Evolutionary conservation across 192 early-diverging fungal genomes (phyloP).

Genomic region (Paraglomus brasilianum): DNA sequence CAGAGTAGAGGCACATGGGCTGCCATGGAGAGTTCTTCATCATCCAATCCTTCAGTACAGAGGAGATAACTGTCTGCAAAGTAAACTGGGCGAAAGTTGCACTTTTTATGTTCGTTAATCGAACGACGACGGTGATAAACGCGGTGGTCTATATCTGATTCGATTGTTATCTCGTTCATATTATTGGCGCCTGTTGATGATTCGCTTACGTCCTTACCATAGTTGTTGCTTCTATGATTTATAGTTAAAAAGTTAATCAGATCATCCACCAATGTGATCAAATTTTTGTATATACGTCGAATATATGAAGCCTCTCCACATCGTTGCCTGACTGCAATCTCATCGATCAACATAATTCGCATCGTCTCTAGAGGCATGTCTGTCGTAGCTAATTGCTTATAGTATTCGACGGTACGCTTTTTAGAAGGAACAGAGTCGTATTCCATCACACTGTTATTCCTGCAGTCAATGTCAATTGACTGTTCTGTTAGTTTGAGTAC

Average conservation of each 20-base stretch:
- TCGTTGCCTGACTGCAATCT: not conserved
- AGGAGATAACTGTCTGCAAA: not conserved
- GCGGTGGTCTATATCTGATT: no score
- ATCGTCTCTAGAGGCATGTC: not conserved
- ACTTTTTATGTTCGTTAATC: no score
- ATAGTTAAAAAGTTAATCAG: not conserved
- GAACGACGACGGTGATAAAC: no score
- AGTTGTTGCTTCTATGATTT: not conserved
- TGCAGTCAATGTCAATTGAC: not conserved
- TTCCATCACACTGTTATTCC: not conserved
- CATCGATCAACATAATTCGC: not conserved
- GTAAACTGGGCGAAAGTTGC: not conserved
- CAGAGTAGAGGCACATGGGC: conserved; percentile 4
- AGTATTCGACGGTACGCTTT: not conserved
- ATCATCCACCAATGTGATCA: conserved; percentile 18
- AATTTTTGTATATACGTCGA: conserved; percentile 3
- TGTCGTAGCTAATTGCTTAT: not conserved
- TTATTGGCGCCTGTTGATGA: no score
- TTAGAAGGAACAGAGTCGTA: no score
- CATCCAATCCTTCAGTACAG: not conserved
- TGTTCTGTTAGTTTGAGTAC: not conserved
- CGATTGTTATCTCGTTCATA: no score
- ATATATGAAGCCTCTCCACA: not conserved
- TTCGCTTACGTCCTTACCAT: no score
- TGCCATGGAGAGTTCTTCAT: not conserved